Percentiles rank a stretch among this genome's conserved stretches.
These are phyloP conservation scores for Trichaptum fuscoviolaceum DNA, from an alignment of 768 basidiomycete species.

Conservation along the genomic window DNA sequence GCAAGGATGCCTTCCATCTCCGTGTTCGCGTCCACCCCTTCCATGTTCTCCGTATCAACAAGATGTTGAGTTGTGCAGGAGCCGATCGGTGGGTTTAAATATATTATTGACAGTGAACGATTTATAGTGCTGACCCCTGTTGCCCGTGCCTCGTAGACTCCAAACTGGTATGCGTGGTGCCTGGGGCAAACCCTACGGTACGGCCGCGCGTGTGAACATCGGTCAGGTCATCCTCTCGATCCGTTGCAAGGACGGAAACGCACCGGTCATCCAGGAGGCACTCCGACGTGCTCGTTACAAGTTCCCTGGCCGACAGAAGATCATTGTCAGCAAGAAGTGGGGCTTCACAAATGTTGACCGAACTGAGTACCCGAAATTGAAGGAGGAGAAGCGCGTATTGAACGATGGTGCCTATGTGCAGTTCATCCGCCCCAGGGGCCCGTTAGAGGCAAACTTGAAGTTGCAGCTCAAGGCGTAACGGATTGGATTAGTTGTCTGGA, in stretches of 20 bases:
- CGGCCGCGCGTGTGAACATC: conserved; percentile 93
- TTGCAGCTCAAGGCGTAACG: conserved; percentile 71
- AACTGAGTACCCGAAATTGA: conserved; percentile 82
- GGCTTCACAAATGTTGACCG: conserved; percentile 95
- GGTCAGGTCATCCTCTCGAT: conserved; percentile 92
- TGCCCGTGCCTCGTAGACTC: conserved; percentile 40
- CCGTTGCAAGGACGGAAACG: conserved; percentile 86
- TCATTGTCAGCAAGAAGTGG: conserved; percentile 97
- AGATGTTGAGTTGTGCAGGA: conserved; percentile 99
- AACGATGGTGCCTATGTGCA: conserved; percentile 95
- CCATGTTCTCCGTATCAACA: conserved; percentile 99
- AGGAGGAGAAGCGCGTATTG: conserved; percentile 85
- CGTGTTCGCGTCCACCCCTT: conserved; percentile 96
- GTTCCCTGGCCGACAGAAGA: conserved; percentile 98
- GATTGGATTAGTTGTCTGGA: conserved; percentile 6
- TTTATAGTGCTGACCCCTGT: neutral
- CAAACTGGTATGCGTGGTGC: conserved; percentile 99
- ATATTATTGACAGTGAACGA: neutral
- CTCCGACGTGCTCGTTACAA: conserved; percentile 98
- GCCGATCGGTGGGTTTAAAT: conserved; percentile 75
- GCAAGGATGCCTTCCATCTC: conserved; percentile 99
- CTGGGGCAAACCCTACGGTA: conserved; percentile 98
- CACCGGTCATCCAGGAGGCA: conserved; percentile 89
- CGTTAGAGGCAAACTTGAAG: conserved; percentile 79
- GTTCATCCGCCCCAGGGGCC: conserved; percentile 86